A percentile compares a stretch with the other conserved stretches of the same genome.
Conservation (phyloP, 1,284 basidiomycete genomes). For the Moniliella sp. region DNA sequence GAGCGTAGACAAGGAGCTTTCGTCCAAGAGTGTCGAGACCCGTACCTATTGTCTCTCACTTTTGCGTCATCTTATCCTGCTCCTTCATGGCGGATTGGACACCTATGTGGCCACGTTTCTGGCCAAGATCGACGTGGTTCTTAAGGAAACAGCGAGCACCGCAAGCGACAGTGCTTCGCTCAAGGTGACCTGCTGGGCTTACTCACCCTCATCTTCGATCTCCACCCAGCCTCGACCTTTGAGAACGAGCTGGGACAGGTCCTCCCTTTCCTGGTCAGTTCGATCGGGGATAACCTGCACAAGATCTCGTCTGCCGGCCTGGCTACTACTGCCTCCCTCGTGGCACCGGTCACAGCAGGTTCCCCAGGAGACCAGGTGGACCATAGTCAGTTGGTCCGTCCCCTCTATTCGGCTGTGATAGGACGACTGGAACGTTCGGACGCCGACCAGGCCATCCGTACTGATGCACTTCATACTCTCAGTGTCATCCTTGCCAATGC, state of each 20-base stretch:
- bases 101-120: slow-evolving; percentile 44
- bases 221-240: slow-evolving; percentile 52
- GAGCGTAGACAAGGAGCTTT: slow-evolving; percentile 63
- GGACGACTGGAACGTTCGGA: slow-evolving; percentile 53
- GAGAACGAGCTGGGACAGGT: slow-evolving; percentile 45
- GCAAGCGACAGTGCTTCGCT: slow-evolving; percentile 30
- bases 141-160: slow-evolving; percentile 28
- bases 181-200: slow-evolving; percentile 53
- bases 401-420: slow-evolving; percentile 56
- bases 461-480: slow-evolving; percentile 57
- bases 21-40: slow-evolving; percentile 59
- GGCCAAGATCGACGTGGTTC: slow-evolving; percentile 29
- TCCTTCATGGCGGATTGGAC: slow-evolving; percentile 62
- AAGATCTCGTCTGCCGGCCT: slow-evolving; percentile 42
- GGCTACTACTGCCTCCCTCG: slow-evolving; percentile 37
- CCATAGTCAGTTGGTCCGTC: no score
- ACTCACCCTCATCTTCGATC: slow-evolving; percentile 58
- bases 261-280: slow-evolving; percentile 51
- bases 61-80: slow-evolving; percentile 53
- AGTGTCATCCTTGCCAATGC: slow-evolving; percentile 69
- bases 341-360: no score
- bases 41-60: slow-evolving; percentile 62
- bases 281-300: slow-evolving; percentile 41
- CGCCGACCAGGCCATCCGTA: slow-evolving; percentile 73
- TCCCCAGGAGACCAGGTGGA: no score